Conservation (phyloP, 1,139 yeast species). For the Yamadazyma kanchanaburiensis region DNA sequence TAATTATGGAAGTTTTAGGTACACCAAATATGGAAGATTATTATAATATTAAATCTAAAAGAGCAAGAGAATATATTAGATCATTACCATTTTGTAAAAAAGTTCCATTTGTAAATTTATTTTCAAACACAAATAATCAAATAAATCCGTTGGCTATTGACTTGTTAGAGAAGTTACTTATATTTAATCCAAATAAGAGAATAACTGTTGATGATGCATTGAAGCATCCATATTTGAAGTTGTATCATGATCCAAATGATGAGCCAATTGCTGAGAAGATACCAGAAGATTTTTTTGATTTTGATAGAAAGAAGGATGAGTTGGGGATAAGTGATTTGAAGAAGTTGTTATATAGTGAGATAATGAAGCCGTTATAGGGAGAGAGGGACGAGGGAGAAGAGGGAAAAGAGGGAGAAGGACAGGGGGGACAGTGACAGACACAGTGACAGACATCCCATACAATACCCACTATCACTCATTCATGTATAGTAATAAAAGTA, state of each 20-base stretch:
- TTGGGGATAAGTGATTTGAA: constrained; percentile 46
- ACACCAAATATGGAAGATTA: constrained; percentile 85
- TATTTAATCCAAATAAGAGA: constrained; percentile 64
- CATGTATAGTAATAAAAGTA: no score
- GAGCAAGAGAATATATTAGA: constrained; percentile 85
- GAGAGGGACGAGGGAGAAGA: no score
- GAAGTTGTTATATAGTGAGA: constrained; percentile 55
- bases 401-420: no score
- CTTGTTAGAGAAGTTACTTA: constrained; percentile 53
- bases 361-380: constrained; percentile 37
- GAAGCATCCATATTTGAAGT: constrained; percentile 59
- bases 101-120: constrained; percentile 39
- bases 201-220: constrained; percentile 65
- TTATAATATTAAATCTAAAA: constrained; percentile 70
- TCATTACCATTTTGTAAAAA: constrained; percentile 60
- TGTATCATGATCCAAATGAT: constrained; percentile 70
- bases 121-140: constrained; percentile 24
- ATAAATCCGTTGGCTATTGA: constrained; percentile 61
- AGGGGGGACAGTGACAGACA: no score
- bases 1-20: constrained; percentile 86
- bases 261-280: constrained; percentile 62
- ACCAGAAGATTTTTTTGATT: constrained; percentile 60
- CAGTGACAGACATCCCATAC: no score
- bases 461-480: no score
- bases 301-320: constrained; percentile 55